phyloP scores from a whole-genome alignment of 2,329 filamentous ascomycete genomes.

The Fusarium avenaceum region DNA sequence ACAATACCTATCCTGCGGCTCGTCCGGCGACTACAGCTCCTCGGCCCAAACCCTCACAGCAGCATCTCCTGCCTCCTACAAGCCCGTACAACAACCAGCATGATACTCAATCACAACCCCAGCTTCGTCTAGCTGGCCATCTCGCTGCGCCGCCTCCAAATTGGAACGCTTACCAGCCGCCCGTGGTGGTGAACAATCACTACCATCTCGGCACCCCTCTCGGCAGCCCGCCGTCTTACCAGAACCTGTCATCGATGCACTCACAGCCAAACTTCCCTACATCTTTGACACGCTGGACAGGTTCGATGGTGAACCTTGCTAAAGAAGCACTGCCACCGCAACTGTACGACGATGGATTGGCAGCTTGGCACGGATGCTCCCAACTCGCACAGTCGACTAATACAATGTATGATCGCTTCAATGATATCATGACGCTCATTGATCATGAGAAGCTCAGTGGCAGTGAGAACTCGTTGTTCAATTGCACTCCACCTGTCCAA shows the following conservation, averaged over 20 bases:
- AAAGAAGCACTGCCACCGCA: constrained; percentile 57
- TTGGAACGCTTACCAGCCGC: constrained; percentile 51
- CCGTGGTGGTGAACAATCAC: constrained; percentile 66
- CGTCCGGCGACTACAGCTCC: neutral
- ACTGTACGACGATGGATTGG: constrained; percentile 60
- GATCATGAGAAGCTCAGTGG: constrained; percentile 71
- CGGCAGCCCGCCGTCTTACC: constrained; percentile 17
- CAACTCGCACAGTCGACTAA: constrained; percentile 62
- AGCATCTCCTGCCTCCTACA: constrained; percentile 24
- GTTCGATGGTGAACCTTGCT: constrained; percentile 60
- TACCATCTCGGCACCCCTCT: constrained; percentile 60
- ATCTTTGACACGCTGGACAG: constrained; percentile 54
- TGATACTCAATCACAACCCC: constrained; percentile 44
- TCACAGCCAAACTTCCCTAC: constrained; percentile 33
- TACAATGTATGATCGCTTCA: constrained; percentile 72
- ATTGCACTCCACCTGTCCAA: constrained; percentile 46
- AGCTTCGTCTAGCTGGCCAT: constrained; percentile 43
- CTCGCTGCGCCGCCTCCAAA: constrained; percentile 42
- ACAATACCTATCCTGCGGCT: neutral
- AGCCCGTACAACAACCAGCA: constrained; percentile 40
- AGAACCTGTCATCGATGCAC: constrained; percentile 8
- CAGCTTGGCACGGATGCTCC: constrained; percentile 57
- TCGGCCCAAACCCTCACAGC: constrained; percentile 22
- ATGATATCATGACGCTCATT: constrained; percentile 78
- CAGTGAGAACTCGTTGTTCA: constrained; percentile 68